Base-by-base conservation (phyloP, 176 grass and related monocot genomes). In the Hsuehochloa calcarea region DNA sequence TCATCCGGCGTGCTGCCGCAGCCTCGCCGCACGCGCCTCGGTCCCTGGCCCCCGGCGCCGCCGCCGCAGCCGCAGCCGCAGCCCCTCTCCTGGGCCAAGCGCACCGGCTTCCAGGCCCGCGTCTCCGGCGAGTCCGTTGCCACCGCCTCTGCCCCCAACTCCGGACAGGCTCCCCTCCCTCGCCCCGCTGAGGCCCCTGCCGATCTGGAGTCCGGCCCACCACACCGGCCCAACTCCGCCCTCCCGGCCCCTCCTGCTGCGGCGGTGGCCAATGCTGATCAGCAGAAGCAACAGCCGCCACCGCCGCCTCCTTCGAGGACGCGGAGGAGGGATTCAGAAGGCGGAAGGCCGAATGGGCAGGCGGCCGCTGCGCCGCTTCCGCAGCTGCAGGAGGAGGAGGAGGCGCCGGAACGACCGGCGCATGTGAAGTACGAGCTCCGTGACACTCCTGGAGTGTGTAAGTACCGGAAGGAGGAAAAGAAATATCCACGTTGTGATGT, bases 21-120 rank as follows among this genome's bases (percentile, higher is more conserved):
- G 84, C 8, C 80, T 52, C 91, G 91, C 22, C 92, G 92, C 19
- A 80, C 44, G 0, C 91, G 96, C 19, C 91, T 86, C 31, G 91
- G 93, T 0, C 96, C 96, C 20, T 95, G 93, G 91, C 96, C 93
- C 72, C 87, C 96, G 23, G 89, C 75, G 31, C 88, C 85, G 51
- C 91, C 88, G 14, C 80, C 85, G 25, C 78, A 87, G 61, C 60
- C 76, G 12, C 82, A 83, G 80, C 54, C 80, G 49, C 86, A 74
- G 81, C 89, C 91, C 41, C 93, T 96, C 34, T 99, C 96, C 72
- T 96, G 93, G 96, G 96, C 96, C 77, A 94, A 91, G 93, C 90
- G 93, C 72, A 96, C 96, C 12, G 96, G 91, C 11, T 99, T 87
- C 78, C 92, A 94, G 86, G 16, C 80, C 15, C 72, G 89, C 23